Base-by-base conservation (phyloP, 2,329 filamentous ascomycete genomes). In the Tolypocladium ophioglossoides region DNA sequence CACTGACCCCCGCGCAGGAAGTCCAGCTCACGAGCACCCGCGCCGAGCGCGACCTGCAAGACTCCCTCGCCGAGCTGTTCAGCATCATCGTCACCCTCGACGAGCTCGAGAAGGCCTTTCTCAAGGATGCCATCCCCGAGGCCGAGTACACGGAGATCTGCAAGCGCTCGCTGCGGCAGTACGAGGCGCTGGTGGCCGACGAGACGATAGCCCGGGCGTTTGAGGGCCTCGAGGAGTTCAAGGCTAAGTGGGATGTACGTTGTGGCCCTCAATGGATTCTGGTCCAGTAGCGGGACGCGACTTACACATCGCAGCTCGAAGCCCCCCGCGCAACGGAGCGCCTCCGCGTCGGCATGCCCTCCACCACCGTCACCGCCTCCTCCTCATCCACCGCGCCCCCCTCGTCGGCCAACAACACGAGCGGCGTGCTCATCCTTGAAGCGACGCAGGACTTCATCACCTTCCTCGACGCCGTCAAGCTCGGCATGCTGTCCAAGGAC, bases 391-490 rank as follows among this genome's bases (percentile, higher is more conserved):
- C 69, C 38, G 71, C 66, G 55, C 71, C 74, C 27, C 71, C 77
- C 3, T 69, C 74, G 18, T 68, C 73, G 34, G 66, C 73, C 49
- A 74, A 74, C 62, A 78, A 76, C 60, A 76, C 78, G 38, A 80
- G 78, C 58, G 81, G 83, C 11, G 75, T 83, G 3, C 71, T 96
- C 38, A 95, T 97, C 55, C 76, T 95, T 44, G 86, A 92, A 59
- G 94, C 94, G 2, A 97, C 92, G 1, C 91, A 99, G 70, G 95
- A 96, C 69, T 99, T 99, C 70, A 99, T 99, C 70, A 99, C 94
- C 0, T 92, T 99, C 66, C 81, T 99, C 52, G 94, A 99, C 67
- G 95, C 94, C 18, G 80, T 99, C 63, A 91, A 91, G 67, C 83
- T 99, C 53, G 91, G 92, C 47, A 83, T 97, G 64, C 78, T 95